phyloP scores from a whole-genome alignment of 345 rosid species.

The Reutealis trisperma region DNA sequence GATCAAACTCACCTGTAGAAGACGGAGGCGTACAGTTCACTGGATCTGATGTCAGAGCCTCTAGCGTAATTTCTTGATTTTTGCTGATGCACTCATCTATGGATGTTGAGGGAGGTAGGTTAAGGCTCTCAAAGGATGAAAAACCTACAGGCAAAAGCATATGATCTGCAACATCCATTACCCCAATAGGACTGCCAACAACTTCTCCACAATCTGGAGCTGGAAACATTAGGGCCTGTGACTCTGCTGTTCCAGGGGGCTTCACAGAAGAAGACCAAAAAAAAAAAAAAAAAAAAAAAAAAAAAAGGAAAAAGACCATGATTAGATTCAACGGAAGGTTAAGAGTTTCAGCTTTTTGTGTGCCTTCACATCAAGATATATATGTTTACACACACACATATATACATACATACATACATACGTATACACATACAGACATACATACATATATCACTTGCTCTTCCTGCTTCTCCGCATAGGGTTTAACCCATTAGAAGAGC shows the following conservation, averaged over 20 bases:
- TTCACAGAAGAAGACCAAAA: constrained; percentile 33
- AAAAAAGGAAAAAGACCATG: too few relatives aligned
- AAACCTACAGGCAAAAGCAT: constrained; percentile 75
- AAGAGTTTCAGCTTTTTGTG: constrained; percentile 19
- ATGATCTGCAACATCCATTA: constrained; percentile 78
- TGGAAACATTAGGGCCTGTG: constrained; percentile 77
- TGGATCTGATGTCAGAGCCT: constrained; percentile 52
- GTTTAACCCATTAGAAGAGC: background rate
- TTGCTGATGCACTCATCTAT: constrained; percentile 67
- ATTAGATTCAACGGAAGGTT: constrained; percentile 26
- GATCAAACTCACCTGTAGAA: constrained; percentile 76
- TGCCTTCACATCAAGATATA: background rate
- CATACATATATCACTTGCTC: background rate
- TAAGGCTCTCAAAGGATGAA: constrained; percentile 84
- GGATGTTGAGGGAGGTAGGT: constrained; percentile 50
- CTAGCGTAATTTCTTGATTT: constrained; percentile 61
- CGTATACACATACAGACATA: too few relatives aligned
- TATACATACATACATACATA: background rate
- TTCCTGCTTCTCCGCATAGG: background rate
- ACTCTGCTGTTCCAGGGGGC: constrained; percentile 99
- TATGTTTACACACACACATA: too few relatives aligned
- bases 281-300: too few relatives aligned
- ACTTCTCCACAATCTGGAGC: constrained; percentile 80
- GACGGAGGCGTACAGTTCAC: constrained; percentile 44
- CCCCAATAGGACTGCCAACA: constrained; percentile 73